phyloP scores from a whole-genome alignment of 106 monocot genomes.

The Triglochin maritima region DNA sequence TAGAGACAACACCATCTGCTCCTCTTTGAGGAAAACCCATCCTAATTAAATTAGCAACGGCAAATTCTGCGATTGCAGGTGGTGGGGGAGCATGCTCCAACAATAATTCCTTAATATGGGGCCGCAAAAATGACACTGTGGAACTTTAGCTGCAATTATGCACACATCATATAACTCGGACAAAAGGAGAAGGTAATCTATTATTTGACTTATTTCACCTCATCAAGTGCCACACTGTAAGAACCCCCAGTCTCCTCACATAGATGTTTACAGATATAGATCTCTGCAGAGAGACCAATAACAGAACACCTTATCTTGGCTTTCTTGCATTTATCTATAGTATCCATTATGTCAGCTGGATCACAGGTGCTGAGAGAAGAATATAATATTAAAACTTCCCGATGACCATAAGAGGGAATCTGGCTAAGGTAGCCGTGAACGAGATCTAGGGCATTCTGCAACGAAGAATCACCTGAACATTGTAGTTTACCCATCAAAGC shows the following conservation, averaged over 20 bases:
- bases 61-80: slow-evolving; percentile 92
- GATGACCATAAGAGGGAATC: slow-evolving; percentile 85
- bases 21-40: slow-evolving; percentile 99
- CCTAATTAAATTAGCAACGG: slow-evolving; percentile 79
- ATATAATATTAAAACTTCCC: slow-evolving; percentile 89
- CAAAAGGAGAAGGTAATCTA: too few species aligned
- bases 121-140: slow-evolving; percentile 20
- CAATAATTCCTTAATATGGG: slow-evolving; percentile 84
- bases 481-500: slow-evolving; percentile 89
- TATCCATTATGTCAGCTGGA: slow-evolving; percentile 94
- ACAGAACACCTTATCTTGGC: slow-evolving; percentile 90
- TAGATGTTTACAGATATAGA: slow-evolving; percentile 82
- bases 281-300: slow-evolving; percentile 80
- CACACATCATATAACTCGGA: too few species aligned
- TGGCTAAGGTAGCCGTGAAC: slow-evolving; percentile 70
- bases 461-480: slow-evolving; percentile 85
- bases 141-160: background rate
- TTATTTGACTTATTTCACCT: slow-evolving; percentile 25
- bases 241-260: slow-evolving; percentile 89
- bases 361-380: slow-evolving; percentile 94
- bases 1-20: slow-evolving; percentile 71
- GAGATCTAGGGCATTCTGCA: slow-evolving; percentile 91
- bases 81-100: slow-evolving; percentile 89
- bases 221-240: slow-evolving; percentile 84
- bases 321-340: slow-evolving; percentile 71